Evolutionary conservation across 495 filamentous ascomycete species (phyloP).

Genomic region (Aspergillus homomorphus): DNA sequence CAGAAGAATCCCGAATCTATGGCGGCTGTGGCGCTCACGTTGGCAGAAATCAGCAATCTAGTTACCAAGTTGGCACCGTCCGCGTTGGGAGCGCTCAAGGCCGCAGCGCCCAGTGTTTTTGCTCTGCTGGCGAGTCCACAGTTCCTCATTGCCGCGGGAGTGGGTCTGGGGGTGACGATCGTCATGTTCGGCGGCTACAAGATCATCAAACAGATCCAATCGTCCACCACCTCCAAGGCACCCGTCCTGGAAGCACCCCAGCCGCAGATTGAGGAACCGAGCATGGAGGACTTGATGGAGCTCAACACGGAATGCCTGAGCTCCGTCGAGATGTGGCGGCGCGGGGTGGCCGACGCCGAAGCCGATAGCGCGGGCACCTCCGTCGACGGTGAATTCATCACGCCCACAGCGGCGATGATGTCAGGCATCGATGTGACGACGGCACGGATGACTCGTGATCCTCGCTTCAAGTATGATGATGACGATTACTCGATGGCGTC

Average conservation of each 20-base stretch:
- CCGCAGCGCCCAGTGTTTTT: constrained; percentile 77
- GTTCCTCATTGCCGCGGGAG: constrained; percentile 87
- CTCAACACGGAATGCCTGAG: constrained; percentile 55
- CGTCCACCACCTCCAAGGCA: constrained; percentile 18
- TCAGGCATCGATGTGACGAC: constrained; percentile 48
- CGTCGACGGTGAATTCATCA: constrained; percentile 85
- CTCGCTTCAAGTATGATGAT: constrained; percentile 42
- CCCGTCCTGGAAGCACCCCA: not conserved
- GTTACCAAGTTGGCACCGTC: constrained; percentile 81
- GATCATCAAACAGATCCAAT: constrained; percentile 82
- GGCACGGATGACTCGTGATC: constrained; percentile 32
- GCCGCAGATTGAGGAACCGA: constrained; percentile 9
- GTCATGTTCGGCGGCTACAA: constrained; percentile 95
- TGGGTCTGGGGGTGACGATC: constrained; percentile 84
- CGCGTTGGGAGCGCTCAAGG: constrained; percentile 69
- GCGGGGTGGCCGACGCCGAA: constrained; percentile 74
- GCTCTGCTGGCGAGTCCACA: constrained; percentile 85
- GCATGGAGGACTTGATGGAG: constrained; percentile 59
- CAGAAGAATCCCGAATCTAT: constrained; percentile 91
- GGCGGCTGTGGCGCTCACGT: constrained; percentile 86
- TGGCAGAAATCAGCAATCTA: constrained; percentile 85
- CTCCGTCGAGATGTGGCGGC: constrained; percentile 75
- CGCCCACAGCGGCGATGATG: constrained; percentile 65
- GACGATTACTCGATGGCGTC: constrained; percentile 33
- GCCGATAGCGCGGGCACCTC: constrained; percentile 58